Evolutionary conservation across 495 filamentous ascomycete species (phyloP).

Genomic region (Annulohypoxylon nitens): DNA sequence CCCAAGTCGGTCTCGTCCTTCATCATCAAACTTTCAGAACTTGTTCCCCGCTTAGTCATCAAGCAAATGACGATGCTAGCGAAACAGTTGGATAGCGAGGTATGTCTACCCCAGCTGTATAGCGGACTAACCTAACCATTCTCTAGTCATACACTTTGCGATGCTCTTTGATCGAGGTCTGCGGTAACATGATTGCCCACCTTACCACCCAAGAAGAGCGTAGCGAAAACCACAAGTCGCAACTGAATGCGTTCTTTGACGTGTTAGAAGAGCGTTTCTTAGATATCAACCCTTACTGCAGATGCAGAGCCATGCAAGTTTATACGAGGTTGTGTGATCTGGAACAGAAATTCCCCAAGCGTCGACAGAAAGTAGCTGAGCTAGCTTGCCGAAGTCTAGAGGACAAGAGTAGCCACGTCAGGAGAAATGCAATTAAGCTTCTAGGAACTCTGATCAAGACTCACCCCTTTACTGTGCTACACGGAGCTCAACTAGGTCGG

Average conservation of each 20-base stretch:
- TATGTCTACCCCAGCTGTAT: constrained; percentile 51
- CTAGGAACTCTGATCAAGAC: constrained; percentile 88
- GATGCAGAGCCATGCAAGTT: constrained; percentile 91
- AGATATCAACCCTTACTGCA: constrained; percentile 96
- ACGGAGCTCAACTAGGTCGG: constrained; percentile 85
- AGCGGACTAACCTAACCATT: constrained; percentile 33
- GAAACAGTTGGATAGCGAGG: constrained; percentile 95
- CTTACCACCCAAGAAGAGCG: constrained; percentile 91
- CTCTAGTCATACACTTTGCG: constrained; percentile 88
- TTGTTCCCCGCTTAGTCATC: constrained; percentile 90
- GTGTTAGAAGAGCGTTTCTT: constrained; percentile 96
- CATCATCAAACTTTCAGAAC: constrained; percentile 93
- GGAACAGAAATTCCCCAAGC: constrained; percentile 93
- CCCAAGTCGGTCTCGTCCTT: constrained; percentile 99
- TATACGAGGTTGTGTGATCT: constrained; percentile 92
- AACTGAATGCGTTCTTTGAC: constrained; percentile 97
- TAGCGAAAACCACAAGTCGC: constrained; percentile 89
- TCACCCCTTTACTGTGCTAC: constrained; percentile 92
- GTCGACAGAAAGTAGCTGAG: constrained; percentile 86
- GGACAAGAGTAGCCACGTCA: constrained; percentile 98
- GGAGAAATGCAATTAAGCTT: constrained; percentile 94
- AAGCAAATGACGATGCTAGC: constrained; percentile 96
- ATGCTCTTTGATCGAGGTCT: constrained; percentile 96
- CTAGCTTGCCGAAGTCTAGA: constrained; percentile 88
- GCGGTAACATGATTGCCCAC: constrained; percentile 93